A percentile compares a stretch with the other conserved stretches of the same genome.
Conservation (phyloP, 306 rosid genomes). For the Ammopiptanthus mongolicus region DNA sequence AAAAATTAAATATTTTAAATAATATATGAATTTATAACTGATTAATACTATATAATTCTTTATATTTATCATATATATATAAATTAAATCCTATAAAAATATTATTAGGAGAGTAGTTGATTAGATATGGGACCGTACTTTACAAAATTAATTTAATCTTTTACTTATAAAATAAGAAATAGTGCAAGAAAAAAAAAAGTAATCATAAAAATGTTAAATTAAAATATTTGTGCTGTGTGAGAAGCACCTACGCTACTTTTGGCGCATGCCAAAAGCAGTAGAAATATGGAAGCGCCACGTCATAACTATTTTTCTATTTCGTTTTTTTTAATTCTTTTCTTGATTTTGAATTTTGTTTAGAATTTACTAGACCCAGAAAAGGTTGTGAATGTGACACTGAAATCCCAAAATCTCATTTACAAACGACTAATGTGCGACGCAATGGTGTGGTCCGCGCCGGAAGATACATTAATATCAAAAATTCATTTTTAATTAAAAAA, state of each 20-base stretch:
- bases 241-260: constrained; percentile 56
- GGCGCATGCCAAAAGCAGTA: constrained; percentile 58
- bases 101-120: too few relatives aligned
- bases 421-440: neutral
- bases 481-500: constrained; percentile 21
- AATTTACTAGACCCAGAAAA: neutral
- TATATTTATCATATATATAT: too few relatives aligned
- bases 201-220: neutral
- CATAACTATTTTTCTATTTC: neutral
- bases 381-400: neutral
- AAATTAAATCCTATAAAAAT: too few relatives aligned
- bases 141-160: neutral
- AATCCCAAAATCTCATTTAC: neutral
- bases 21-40: too few relatives aligned
- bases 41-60: too few relatives aligned
- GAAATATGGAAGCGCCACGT: constrained; percentile 14
- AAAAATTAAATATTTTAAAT: too few relatives aligned
- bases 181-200: neutral
- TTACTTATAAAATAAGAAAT: neutral
- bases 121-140: too few relatives aligned
- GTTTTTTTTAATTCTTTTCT: neutral
- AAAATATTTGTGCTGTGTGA: constrained; percentile 9
- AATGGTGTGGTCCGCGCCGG: constrained; percentile 27
- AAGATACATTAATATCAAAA: neutral
- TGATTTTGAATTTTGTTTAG: neutral